A percentile compares a stretch with the other conserved stretches of the same genome.
Evolutionary conservation across 176 grass and related monocot species (phyloP).

Genomic region (Carex scoparia): DNA sequence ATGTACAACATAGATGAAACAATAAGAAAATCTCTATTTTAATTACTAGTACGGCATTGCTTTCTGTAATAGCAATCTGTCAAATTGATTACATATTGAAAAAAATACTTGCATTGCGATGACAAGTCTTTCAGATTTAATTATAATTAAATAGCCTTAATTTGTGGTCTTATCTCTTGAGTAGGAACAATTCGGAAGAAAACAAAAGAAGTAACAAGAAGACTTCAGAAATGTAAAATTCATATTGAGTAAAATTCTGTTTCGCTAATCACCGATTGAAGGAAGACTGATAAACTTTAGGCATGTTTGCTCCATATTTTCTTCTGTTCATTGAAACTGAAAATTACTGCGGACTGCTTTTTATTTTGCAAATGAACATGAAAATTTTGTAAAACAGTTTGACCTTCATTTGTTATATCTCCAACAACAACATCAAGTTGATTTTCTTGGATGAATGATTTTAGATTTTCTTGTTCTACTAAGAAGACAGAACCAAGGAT

Average conservation of each 20-base stretch:
- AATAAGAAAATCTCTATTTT: no score
- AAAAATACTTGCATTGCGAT: no score
- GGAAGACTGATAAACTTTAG: background rate
- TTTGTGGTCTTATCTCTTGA: background rate
- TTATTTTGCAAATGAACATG: constrained; percentile 32
- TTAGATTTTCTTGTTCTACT: constrained; percentile 46
- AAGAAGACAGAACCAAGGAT: constrained; percentile 69
- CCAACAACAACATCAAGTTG: constrained; percentile 38
- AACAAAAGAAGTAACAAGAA: background rate
- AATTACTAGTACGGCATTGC: no score
- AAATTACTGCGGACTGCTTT: constrained; percentile 45
- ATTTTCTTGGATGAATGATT: constrained; percentile 32
- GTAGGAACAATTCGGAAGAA: background rate
- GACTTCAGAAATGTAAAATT: background rate
- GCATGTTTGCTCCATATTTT: constrained; percentile 38
- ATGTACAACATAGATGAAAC: no score
- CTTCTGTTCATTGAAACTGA: constrained; percentile 61
- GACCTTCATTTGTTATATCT: constrained; percentile 35
- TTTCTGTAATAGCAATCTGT: no score
- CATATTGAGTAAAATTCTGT: background rate
- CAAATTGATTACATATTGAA: no score
- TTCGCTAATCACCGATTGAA: background rate
- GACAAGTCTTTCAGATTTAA: background rate
- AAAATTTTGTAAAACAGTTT: constrained; percentile 41
- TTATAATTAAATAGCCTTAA: background rate